Evolutionary conservation across 345 rosid genomes (phyloP), one percentile per base, ranked within the genome.

Genomic region (Brassica incana): DNA sequence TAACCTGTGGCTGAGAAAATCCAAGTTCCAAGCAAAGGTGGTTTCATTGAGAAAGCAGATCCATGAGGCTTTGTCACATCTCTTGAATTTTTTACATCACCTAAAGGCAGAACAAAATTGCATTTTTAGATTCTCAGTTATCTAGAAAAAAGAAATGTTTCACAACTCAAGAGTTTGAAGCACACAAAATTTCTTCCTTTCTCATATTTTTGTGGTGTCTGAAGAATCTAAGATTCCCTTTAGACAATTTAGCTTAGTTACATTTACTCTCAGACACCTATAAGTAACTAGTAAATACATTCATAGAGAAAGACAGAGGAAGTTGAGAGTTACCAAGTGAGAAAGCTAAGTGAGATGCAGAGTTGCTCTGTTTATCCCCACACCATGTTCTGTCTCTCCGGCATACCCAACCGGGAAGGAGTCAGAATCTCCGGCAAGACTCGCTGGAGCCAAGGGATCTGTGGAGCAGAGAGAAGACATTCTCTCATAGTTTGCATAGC

Each of bases 401-500:
- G 78, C 87, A 67, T 88, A 63, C 68, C 73, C 69, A n/a, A 73
- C 59, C 71, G 85, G 65, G 25, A 81, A 84, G 12, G 87, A 65
- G 81, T 87, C 88, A 80, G 83, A 81, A 73, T 67, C 85, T 78
- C 76, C 85, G 85, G 70, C 78, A 81, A 25, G 88, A 77, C 12
- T 86, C 89, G 6, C 87, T 86, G 77, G 60, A 78, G 83, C 71
- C 67, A 76, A 6, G 4, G 88, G 78, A 75, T 70, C 18, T 87
- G 77, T 29, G 87, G 85, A 78, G 82, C 85, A 8, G 91, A 85
- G 35, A 88, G 76, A 30, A 88, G 33, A 71, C 90, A 90, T 82
- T 90, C 97, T 77, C 84, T 90, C 69, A 84, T 73, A 82, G 92
- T 83, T 85, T 91, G 94, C 97, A 86, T 88, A 82, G 95, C 90